Evolutionary conservation across 768 basidiomycete genomes (phyloP).

Genomic region (Tremella mesenterica): DNA sequence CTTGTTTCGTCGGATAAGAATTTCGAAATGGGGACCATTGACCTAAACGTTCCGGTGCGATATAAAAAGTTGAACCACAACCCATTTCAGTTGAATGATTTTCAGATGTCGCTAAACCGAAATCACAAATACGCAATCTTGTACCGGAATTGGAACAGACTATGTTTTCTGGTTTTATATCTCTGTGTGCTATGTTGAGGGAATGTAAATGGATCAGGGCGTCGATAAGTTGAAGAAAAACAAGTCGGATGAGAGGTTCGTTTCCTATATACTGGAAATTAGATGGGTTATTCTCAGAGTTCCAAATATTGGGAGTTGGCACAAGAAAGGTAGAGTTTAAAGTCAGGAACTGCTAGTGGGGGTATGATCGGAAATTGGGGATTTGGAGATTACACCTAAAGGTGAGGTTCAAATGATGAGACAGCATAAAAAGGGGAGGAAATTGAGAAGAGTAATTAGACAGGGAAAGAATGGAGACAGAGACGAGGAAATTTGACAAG

Average conservation of each 20-base stretch:
- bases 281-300: constrained; percentile 40
- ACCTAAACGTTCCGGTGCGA: constrained; percentile 50
- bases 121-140: constrained; percentile 40
- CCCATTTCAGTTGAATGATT: constrained; percentile 38
- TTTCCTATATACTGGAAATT: constrained; percentile 45
- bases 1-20: constrained; percentile 65
- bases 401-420: too few relatives aligned
- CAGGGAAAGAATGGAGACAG: too few relatives aligned
- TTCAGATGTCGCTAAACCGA: constrained; percentile 43
- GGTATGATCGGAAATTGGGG: too few relatives aligned
- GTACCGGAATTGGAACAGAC: constrained; percentile 47
- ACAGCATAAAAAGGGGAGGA: neutral
- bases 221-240: constrained; percentile 87
- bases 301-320: too few relatives aligned
- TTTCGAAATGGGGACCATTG: constrained; percentile 46
- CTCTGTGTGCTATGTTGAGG: constrained; percentile 39
- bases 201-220: constrained; percentile 53
- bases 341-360: too few relatives aligned
- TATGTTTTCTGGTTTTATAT: constrained; percentile 44
- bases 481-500: too few relatives aligned
- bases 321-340: too few relatives aligned
- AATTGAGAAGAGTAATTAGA: too few relatives aligned
- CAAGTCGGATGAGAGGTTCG: constrained; percentile 70
- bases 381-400: too few relatives aligned
- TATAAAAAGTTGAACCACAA: constrained; percentile 45